Conservation (phyloP, 1,139 yeast genomes). For the Hansenula lynferdii region DNA sequence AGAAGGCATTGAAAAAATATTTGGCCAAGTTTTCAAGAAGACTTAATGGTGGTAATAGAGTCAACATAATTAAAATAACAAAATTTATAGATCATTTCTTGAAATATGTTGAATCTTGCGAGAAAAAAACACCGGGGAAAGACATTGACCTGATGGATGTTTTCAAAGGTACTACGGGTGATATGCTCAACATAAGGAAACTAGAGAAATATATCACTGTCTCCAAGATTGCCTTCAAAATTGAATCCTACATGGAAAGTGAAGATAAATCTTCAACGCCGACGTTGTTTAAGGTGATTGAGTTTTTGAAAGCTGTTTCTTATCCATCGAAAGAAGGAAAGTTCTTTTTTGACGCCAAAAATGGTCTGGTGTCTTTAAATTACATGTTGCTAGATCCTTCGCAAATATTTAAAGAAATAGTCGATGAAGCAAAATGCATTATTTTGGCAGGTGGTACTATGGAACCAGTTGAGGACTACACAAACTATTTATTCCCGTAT, state of each 20-base stretch:
- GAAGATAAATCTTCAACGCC: slow-evolving; percentile 34
- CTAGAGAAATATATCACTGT: slow-evolving; percentile 58
- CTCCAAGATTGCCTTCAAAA: slow-evolving; percentile 79
- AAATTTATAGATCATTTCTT: slow-evolving; percentile 51
- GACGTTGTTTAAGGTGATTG: slow-evolving; percentile 57
- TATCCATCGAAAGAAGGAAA: slow-evolving; percentile 82
- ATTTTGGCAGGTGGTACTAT: slow-evolving; percentile 93
- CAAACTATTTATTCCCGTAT: slow-evolving; percentile 62
- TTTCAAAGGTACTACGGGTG: slow-evolving; percentile 56
- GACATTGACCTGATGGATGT: slow-evolving; percentile 49
- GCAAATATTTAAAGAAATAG: slow-evolving; percentile 58
- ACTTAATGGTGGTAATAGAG: slow-evolving; percentile 70
- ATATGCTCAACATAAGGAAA: slow-evolving; percentile 64
- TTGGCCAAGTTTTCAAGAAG: slow-evolving; percentile 53
- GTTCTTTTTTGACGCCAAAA: slow-evolving; percentile 57
- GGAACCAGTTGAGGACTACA: slow-evolving; percentile 81
- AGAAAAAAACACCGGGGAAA: slow-evolving; percentile 43
- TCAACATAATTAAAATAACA: slow-evolving; percentile 59
- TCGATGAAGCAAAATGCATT: slow-evolving; percentile 64
- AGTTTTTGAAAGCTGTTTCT: slow-evolving; percentile 60
- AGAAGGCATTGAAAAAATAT: slow-evolving; percentile 47
- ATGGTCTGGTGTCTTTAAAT: slow-evolving; percentile 36
- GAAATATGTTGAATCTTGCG: slow-evolving; percentile 36
- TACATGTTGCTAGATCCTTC: slow-evolving; percentile 84
- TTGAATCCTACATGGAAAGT: slow-evolving; percentile 64